Conservation (phyloP, 176 grass and related monocot species). For the Lolium rigidum region DNA sequence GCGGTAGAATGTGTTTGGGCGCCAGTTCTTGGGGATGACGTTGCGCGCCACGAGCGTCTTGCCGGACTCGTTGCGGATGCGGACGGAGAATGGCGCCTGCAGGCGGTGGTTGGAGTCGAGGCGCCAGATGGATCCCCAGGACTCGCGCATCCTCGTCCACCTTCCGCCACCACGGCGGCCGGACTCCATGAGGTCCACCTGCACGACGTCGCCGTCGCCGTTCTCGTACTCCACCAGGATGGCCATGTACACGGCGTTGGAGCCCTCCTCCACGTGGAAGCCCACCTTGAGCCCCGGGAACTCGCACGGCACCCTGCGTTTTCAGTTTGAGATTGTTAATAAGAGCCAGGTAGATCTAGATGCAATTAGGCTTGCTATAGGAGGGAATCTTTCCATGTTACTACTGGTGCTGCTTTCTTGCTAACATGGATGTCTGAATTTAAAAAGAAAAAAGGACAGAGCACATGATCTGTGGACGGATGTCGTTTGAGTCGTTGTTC, state of each 20-base stretch:
- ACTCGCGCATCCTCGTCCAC: slow-evolving; percentile 71
- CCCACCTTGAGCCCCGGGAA: slow-evolving; percentile 73
- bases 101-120: slow-evolving; percentile 65
- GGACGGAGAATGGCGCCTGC: slow-evolving; percentile 64
- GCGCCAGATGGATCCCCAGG: slow-evolving; percentile 72
- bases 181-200: slow-evolving; percentile 67
- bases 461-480: background rate
- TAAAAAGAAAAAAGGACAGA: background rate
- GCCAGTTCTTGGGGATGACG: slow-evolving; percentile 50
- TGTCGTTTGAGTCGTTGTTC: background rate
- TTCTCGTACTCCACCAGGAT: slow-evolving; percentile 80
- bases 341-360: too few relatives aligned
- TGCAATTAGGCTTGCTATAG: too few relatives aligned
- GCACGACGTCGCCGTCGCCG: slow-evolving; percentile 73
- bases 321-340: too few relatives aligned
- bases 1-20: too few relatives aligned
- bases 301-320: slow-evolving; percentile 65
- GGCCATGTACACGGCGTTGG: slow-evolving; percentile 64
- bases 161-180: background rate
- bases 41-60: slow-evolving; percentile 61
- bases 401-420: too few relatives aligned
- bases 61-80: slow-evolving; percentile 68
- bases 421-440: background rate
- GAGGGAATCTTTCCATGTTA: too few relatives aligned
- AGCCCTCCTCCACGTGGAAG: slow-evolving; percentile 79